Conservation (phyloP, 768 basidiomycete species). For the Termitomyces sp. region DNA sequence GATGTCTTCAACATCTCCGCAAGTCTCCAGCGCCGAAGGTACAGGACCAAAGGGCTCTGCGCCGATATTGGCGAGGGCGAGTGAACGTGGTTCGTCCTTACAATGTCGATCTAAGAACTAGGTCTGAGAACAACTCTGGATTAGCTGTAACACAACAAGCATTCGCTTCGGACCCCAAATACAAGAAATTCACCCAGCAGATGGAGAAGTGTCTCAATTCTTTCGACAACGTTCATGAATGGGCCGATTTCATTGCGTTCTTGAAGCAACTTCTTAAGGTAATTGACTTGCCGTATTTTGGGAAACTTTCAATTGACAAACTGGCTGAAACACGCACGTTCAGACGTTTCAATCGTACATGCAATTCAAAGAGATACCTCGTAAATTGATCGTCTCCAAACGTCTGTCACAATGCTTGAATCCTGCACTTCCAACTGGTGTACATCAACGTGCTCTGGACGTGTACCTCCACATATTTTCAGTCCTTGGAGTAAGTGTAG, state of each 20-base stretch:
- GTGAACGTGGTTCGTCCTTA: slow-evolving; percentile 46
- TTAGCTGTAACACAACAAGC: slow-evolving; percentile 49
- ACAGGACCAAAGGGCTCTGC: slow-evolving; percentile 36
- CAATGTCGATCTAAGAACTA: background rate
- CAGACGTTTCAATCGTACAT: slow-evolving; percentile 92
- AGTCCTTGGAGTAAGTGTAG: slow-evolving; percentile 77
- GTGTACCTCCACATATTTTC: slow-evolving; percentile 91
- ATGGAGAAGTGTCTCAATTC: slow-evolving; percentile 91
- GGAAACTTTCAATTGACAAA: background rate
- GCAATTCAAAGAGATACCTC: slow-evolving; percentile 94
- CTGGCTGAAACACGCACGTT: background rate
- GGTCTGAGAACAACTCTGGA: background rate
- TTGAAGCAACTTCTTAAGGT: slow-evolving; percentile 92
- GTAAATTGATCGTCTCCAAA: slow-evolving; percentile 92
- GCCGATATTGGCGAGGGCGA: slow-evolving; percentile 39
- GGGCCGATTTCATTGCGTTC: slow-evolving; percentile 99
- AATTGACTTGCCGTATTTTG: slow-evolving; percentile 6
- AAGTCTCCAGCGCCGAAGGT: slow-evolving; percentile 28
- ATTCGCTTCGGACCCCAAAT: slow-evolving; percentile 83
- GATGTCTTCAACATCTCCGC: slow-evolving; percentile 21
- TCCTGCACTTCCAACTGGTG: slow-evolving; percentile 95
- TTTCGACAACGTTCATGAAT: slow-evolving; percentile 96
- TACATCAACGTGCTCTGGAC: slow-evolving; percentile 94
- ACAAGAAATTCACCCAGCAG: slow-evolving; percentile 88
- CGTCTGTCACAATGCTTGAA: slow-evolving; percentile 95